Evolutionary conservation across 331 rosid species (phyloP).

Genomic region (Prunus yedoensis): DNA sequence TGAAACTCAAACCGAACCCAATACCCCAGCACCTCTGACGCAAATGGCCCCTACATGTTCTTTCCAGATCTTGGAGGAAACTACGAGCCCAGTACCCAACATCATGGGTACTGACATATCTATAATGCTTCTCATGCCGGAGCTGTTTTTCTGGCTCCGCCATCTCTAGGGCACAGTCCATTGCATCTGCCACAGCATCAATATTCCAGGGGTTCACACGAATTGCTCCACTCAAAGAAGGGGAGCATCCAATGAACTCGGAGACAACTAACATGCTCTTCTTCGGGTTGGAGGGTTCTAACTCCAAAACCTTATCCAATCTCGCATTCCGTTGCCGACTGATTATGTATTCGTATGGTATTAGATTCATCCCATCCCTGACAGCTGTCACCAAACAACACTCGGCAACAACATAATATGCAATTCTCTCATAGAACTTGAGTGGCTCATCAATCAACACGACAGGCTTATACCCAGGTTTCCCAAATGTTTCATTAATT

Average conservation of each 20-base stretch:
- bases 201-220: conserved; percentile 82
- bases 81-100: conserved; percentile 84
- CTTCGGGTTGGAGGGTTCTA: conserved; percentile 41
- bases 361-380: conserved; percentile 80
- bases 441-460: conserved; percentile 65
- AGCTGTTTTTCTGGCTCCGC: conserved; percentile 60
- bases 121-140: conserved; percentile 77
- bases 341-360: conserved; percentile 68
- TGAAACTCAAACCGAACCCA: conserved; percentile 71
- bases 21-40: conserved; percentile 75
- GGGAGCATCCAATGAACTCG: conserved; percentile 79
- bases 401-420: conserved; percentile 72
- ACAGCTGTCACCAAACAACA: conserved; percentile 82
- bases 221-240: conserved; percentile 79
- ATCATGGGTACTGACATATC: conserved; percentile 72
- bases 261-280: conserved; percentile 74
- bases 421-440: conserved; percentile 67
- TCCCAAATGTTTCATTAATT: conserved; percentile 60
- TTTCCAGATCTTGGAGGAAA: conserved; percentile 68
- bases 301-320: conserved; percentile 52
- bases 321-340: conserved; percentile 62
- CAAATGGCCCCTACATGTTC: conserved; percentile 63
- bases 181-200: conserved; percentile 78
- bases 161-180: conserved; percentile 68
- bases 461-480: conserved; percentile 69